These are phyloP conservation scores for Aechmea fasciata DNA, from an alignment of 176 grass and related monocot species.

Conservation along the genomic window DNA sequence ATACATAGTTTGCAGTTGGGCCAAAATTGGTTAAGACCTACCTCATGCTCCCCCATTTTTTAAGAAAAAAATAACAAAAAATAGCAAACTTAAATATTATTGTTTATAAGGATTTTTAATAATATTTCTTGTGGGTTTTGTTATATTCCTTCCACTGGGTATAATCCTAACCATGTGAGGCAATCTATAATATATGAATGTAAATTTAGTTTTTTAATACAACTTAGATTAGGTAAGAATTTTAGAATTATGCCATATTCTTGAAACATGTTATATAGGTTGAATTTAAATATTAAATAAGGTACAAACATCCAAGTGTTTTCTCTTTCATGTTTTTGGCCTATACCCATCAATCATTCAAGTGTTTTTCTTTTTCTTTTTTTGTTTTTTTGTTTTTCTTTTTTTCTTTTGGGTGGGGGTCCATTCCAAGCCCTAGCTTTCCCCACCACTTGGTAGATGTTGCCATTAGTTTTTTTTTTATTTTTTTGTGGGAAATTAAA, in stretches of 20 bases:
- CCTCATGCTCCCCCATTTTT: neutral
- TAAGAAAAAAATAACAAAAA: too few species aligned
- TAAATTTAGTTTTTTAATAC: too few species aligned
- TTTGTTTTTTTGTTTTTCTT: too few species aligned
- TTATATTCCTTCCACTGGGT: too few species aligned
- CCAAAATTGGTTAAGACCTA: slow-evolving; percentile 26
- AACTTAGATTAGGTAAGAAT: too few species aligned
- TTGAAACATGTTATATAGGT: neutral
- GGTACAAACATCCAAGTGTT: neutral
- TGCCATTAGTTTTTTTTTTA: neutral
- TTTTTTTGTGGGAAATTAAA: neutral
- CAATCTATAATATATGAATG: too few species aligned
- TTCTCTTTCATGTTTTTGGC: neutral
- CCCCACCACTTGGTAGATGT: slow-evolving; percentile 1
- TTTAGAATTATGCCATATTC: too few species aligned
- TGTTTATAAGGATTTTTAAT: too few species aligned
- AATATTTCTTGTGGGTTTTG: too few species aligned
- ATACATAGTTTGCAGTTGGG: slow-evolving; percentile 23
- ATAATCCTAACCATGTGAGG: too few species aligned
- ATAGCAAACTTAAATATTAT: too few species aligned
- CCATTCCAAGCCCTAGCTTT: neutral
- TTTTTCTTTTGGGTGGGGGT: neutral
- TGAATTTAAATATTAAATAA: neutral
- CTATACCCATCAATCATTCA: neutral
- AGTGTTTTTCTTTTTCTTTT: neutral